These are phyloP conservation scores for Hyparrhenia diplandra DNA, from an alignment of 176 grass and related monocot genomes.

Conservation along the genomic window DNA sequence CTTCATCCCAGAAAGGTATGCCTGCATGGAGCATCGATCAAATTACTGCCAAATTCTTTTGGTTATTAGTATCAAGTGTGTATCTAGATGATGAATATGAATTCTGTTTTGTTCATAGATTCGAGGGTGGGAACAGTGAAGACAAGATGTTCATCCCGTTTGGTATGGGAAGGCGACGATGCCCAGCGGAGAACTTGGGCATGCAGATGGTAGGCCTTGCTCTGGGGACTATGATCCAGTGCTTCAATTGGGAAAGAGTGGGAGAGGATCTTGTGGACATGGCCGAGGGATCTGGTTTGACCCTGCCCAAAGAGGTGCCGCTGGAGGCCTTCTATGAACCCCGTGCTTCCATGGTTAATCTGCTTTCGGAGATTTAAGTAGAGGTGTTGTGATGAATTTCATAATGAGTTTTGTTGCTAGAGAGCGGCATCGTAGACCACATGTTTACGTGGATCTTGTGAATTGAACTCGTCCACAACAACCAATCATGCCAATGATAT, in stretches of 20 bases:
- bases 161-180: not conserved
- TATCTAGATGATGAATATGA: not conserved
- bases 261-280: slow-evolving; percentile 4
- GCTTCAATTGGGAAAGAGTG: slow-evolving; percentile 1
- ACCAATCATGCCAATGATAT: too few species aligned
- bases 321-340: not conserved
- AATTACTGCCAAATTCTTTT: too few species aligned
- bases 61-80: too few species aligned
- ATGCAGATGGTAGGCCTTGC: slow-evolving; percentile 12
- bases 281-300: not conserved
- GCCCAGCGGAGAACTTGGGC: slow-evolving; percentile 16
- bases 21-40: too few species aligned
- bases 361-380: not conserved
- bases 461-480: too few species aligned
- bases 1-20: not conserved
- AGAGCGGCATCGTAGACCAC: not conserved
- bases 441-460: too few species aligned
- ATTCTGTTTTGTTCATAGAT: not conserved
- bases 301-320: not conserved
- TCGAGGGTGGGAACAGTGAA: not conserved
- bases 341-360: not conserved
- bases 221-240: slow-evolving; percentile 9
- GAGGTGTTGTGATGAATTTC: not conserved
- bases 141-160: slow-evolving; percentile 7
- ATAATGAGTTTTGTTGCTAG: not conserved